Base-by-base conservation (phyloP, 179 eudicot species). In the Heliamphora pulchella region DNA sequence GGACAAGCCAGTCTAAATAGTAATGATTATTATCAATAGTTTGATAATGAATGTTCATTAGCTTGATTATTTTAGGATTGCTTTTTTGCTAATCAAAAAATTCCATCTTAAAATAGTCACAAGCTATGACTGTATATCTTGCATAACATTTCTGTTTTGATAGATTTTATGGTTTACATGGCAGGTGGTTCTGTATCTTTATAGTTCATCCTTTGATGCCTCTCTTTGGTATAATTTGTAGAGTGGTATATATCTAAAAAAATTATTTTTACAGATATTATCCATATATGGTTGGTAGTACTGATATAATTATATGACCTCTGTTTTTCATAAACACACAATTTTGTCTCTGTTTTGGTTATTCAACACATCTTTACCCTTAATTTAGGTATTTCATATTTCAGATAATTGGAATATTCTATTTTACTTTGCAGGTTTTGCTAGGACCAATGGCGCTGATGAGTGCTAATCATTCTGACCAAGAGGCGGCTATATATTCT, bases 401-500 rank as follows among this genome's bases (percentile, higher is more conserved):
- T 78, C 14, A 66, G 73, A 63, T 75, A 1, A 41, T 39, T 39
- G 46, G 66, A 74, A 50, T 64, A 6, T 15, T 70, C 13, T 71
- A 80, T 67, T 64, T 79, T 65, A 14, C 43, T 31, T 57, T 86
- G 86, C 86, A 96, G 98, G 89, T 81, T 63, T 90, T 96, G 86
- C 75, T 96, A 73, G 99, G 97, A 82, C 71, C 91, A 4, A 71
- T 77, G 18, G 99, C 97, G 73, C 86, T 96, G 89, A 85, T 90
- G 91, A 94, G 97, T 81, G 55, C 82, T 55, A 94, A 81, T 80
- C 62, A 80, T 76, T 86, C 90, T 69, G 94, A 90, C 80, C 96
- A 91, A 87, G 94, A 89, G 82, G 97, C 93, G 67, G 97, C 99
- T 69, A 76, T 90, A 79, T 54, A 83, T 82, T 86, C 97, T 58